Percentiles rank a stretch among this genome's conserved stretches.
These are phyloP conservation scores for Lepidium sativum DNA, from an alignment of 345 rosid genomes.

Conservation along the genomic window DNA sequence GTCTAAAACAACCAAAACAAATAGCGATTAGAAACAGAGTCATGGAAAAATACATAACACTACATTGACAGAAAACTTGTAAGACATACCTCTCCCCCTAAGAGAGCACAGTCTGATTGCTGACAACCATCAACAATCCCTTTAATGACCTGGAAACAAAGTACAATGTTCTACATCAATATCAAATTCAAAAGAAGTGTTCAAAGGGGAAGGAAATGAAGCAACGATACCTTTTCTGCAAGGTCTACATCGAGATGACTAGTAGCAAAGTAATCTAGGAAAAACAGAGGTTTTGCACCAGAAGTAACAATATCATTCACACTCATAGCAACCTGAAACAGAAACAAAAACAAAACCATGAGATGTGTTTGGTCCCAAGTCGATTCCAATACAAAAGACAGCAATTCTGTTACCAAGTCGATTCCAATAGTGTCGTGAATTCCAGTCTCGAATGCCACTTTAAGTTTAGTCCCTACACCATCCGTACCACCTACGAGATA, in stretches of 20 bases:
- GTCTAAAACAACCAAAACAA: slow-evolving; percentile 39
- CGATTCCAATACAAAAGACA: slow-evolving; percentile 53
- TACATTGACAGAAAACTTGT: neutral
- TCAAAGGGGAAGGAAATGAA: neutral
- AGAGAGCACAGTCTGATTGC: slow-evolving; percentile 68
- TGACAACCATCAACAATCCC: slow-evolving; percentile 91
- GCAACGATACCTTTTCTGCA: slow-evolving; percentile 73
- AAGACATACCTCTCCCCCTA: slow-evolving; percentile 85
- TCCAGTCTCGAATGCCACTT: slow-evolving; percentile 89
- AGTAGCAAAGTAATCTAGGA: slow-evolving; percentile 93
- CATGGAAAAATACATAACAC: neutral
- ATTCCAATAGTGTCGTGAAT: slow-evolving; percentile 89
- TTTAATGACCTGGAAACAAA: slow-evolving; percentile 48
- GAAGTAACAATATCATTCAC: slow-evolving; percentile 95
- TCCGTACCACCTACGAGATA: slow-evolving; percentile 94
- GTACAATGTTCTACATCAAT: neutral
- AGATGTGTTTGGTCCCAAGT: slow-evolving; percentile 43
- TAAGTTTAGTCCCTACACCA: slow-evolving; percentile 98
- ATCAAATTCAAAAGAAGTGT: neutral
- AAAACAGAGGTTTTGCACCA: slow-evolving; percentile 89
- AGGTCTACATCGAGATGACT: slow-evolving; percentile 91
- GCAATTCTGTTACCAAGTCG: slow-evolving; percentile 49
- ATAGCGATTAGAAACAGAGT: neutral
- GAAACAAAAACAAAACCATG: neutral
- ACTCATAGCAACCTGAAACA: slow-evolving; percentile 83